phyloP scores from a whole-genome alignment of 257 asterid genomes.

The Solanum habrochaites region DNA sequence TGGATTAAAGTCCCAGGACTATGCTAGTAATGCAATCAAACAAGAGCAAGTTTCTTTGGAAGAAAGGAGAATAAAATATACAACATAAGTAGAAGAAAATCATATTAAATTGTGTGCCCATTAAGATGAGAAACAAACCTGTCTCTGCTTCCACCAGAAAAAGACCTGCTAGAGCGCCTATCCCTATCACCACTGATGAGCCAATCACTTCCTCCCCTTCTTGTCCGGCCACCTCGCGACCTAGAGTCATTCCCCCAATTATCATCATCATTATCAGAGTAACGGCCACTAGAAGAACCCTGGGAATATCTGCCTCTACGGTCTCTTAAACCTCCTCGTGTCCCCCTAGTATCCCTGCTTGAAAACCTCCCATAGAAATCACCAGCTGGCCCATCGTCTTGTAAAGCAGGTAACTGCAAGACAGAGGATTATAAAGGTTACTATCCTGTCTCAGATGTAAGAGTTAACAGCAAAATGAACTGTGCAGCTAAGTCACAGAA shows the following conservation, averaged over 20 bases:
- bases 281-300: constrained; percentile 36
- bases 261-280: constrained; percentile 23
- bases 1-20: not conserved
- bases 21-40: not conserved
- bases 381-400: constrained; percentile 81
- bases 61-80: not conserved
- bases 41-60: not conserved
- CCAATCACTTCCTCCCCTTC: constrained; percentile 74
- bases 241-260: constrained; percentile 23
- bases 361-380: constrained; percentile 81
- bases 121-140: constrained; percentile 14
- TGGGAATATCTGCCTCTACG: constrained; percentile 48
- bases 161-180: constrained; percentile 34
- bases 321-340: constrained; percentile 52
- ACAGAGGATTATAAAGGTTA: not conserved
- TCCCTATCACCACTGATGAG: constrained; percentile 55
- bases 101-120: not conserved
- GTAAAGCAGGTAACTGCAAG: constrained; percentile 80
- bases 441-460: not conserved
- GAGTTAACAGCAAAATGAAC: not conserved
- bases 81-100: not conserved
- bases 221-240: constrained; percentile 32
- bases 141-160: constrained; percentile 62
- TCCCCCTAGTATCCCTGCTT: constrained; percentile 38
- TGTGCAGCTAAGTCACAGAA: not conserved